Evolutionary conservation across 352 stramenopile genomes (phyloP).

Genomic region (Phytophthora fragariae): DNA sequence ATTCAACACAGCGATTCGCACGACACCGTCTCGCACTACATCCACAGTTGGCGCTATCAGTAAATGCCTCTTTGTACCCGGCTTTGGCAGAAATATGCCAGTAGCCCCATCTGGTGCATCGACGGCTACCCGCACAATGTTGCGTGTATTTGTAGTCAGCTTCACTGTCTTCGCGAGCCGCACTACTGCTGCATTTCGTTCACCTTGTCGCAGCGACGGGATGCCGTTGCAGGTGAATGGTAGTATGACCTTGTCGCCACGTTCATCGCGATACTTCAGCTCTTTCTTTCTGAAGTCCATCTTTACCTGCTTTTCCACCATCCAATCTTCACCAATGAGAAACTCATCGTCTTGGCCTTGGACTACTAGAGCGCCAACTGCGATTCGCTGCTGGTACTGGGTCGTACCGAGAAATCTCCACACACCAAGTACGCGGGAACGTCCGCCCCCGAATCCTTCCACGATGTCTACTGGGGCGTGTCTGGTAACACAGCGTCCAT

Average conservation of each 20-base stretch:
- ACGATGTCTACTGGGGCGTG: conserved; percentile 5
- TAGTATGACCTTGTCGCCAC: neutral
- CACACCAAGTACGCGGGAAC: neutral
- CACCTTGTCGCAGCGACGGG: neutral
- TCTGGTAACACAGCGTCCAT: neutral
- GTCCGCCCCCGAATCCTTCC: conserved; percentile 19
- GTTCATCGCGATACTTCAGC: neutral
- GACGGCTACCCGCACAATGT: conserved; percentile 8
- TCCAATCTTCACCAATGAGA: conserved; percentile 21
- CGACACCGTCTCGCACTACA: neutral
- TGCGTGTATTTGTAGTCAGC: conserved; percentile 14
- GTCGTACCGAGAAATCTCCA: conserved; percentile 7
- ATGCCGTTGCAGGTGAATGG: conserved; percentile 9
- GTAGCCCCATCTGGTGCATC: conserved; percentile 14
- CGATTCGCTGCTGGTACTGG: neutral
- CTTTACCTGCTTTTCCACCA: conserved; percentile 11
- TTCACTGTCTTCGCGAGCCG: conserved; percentile 13
- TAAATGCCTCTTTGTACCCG: conserved; percentile 3
- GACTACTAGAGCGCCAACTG: conserved; percentile 4
- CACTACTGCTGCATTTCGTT: neutral
- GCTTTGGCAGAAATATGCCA: conserved; percentile 17
- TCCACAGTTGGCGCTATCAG: conserved; percentile 18
- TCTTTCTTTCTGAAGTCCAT: conserved; percentile 11
- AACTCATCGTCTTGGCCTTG: conserved; percentile 10
- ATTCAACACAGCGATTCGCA: conserved; percentile 18